phyloP scores from a whole-genome alignment of 441 rosid species.

The Gossypium trilobum region DNA sequence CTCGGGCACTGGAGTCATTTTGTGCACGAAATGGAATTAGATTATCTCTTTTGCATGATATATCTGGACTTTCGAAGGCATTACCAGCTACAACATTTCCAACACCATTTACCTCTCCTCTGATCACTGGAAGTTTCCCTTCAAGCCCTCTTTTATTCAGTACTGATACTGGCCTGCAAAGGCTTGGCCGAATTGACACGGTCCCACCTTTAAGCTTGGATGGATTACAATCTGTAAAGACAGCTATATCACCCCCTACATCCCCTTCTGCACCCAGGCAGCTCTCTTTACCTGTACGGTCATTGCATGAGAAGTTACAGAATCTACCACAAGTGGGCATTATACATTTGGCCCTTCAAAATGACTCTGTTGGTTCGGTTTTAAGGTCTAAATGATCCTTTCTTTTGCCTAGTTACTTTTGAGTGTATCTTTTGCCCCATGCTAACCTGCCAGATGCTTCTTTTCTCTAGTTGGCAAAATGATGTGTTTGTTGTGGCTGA shows the following conservation, averaged over 20 bases:
- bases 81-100: conserved; percentile 56
- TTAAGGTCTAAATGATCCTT: conserved; percentile 49
- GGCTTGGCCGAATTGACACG: conserved; percentile 66
- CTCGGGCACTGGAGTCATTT: conserved; percentile 85
- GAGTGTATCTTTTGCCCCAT: conserved; percentile 14
- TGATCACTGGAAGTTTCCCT: conserved; percentile 85
- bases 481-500: conserved; percentile 97
- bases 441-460: conserved; percentile 22
- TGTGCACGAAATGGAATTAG: conserved; percentile 64
- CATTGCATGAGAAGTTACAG: conserved; percentile 86
- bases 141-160: conserved; percentile 78
- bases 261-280: conserved; percentile 53
- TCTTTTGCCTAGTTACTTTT: not conserved
- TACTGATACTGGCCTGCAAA: conserved; percentile 68
- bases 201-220: conserved; percentile 93
- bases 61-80: conserved; percentile 46
- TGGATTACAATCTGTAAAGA: conserved; percentile 52
- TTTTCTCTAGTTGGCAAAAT: conserved; percentile 71
- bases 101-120: conserved; percentile 79
- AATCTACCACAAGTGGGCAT: conserved; percentile 85
- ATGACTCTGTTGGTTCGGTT: conserved; percentile 68
- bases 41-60: conserved; percentile 49
- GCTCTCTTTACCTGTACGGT: conserved; percentile 59
- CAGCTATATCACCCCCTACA: conserved; percentile 50
- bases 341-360: conserved; percentile 82